These are phyloP conservation scores for Pichia sp. DNA, from an alignment of 1,139 yeast genomes.

Conservation along the genomic window DNA sequence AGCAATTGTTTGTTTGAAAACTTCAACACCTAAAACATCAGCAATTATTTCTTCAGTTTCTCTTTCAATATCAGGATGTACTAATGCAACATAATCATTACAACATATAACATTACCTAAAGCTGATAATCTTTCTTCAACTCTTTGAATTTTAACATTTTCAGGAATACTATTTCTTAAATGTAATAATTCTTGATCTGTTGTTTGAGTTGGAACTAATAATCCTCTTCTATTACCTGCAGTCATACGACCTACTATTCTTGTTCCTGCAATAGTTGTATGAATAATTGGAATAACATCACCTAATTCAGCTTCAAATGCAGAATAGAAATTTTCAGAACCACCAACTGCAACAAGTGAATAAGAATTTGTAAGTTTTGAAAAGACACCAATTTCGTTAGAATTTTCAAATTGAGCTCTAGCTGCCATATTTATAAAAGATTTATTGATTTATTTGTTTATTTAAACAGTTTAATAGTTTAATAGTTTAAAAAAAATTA, in stretches of 20 bases:
- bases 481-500: no score
- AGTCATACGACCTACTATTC: slow-evolving; percentile 97
- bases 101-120: slow-evolving; percentile 97
- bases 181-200: slow-evolving; percentile 99
- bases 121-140: slow-evolving; percentile 95
- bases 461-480: no score
- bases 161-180: slow-evolving; percentile 97
- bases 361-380: slow-evolving; percentile 94
- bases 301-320: slow-evolving; percentile 95
- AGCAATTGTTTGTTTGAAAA: slow-evolving; percentile 97
- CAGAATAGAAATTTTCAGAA: slow-evolving; percentile 94
- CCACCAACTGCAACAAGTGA: slow-evolving; percentile 97
- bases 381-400: slow-evolving; percentile 96
- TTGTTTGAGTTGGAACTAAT: slow-evolving; percentile 94
- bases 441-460: neutral
- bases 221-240: slow-evolving; percentile 98
- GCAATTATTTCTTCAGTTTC: slow-evolving; percentile 99
- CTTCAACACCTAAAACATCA: slow-evolving; percentile 98
- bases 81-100: slow-evolving; percentile 97
- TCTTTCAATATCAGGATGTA: slow-evolving; percentile 98
- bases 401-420: slow-evolving; percentile 77
- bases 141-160: slow-evolving; percentile 90
- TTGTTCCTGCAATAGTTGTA: slow-evolving; percentile 96
- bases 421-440: slow-evolving; percentile 14
- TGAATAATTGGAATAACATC: slow-evolving; percentile 95